A percentile compares a stretch with the other conserved stretches of the same genome.
phyloP scores from a whole-genome alignment of 75 land plant species.

The Adiantum capillusveneris region DNA sequence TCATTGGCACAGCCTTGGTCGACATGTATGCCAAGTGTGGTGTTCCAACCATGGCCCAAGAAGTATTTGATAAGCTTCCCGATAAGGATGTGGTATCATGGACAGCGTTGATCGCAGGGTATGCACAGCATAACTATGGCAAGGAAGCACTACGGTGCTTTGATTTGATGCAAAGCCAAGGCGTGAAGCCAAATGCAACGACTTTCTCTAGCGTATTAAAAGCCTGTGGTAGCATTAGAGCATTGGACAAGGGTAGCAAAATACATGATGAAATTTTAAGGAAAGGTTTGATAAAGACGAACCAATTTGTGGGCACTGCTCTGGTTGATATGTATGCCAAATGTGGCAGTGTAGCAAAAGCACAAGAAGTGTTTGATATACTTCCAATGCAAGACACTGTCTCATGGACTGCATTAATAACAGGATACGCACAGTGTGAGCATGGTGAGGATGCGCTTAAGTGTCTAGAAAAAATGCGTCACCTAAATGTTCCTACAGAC shows the following conservation, averaged over 20 bases:
- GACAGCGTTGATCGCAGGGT: conserved; percentile 6
- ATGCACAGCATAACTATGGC: conserved; percentile 10
- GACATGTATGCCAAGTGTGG: conserved; percentile 10
- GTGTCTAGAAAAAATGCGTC: conserved; percentile 5
- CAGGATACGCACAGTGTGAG: conserved; percentile 9
- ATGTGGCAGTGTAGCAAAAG: conserved; percentile 3
- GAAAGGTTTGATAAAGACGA: background rate
- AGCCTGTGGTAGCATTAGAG: conserved; percentile 8
- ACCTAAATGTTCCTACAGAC: background rate
- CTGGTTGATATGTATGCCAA: conserved; percentile 21
- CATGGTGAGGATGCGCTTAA: conserved; percentile 4
- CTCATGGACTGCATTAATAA: conserved; percentile 20
- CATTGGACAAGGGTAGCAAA: conserved; percentile 5
- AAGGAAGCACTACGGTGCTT: conserved; percentile 4
- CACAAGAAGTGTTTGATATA: conserved; percentile 8
- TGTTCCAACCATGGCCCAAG: background rate
- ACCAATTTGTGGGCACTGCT: conserved; percentile 3
- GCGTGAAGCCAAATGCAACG: conserved; percentile 21
- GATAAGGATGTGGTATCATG: conserved; percentile 4
- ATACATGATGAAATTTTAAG: conserved; percentile 9
- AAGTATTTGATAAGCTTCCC: background rate
- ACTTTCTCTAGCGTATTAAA: conserved; percentile 26
- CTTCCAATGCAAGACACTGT: conserved; percentile 7
- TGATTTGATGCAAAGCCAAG: conserved; percentile 9
- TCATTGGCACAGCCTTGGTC: conserved; percentile 7